phyloP scores from a whole-genome alignment of 257 asterid genomes.

The Nicotiana noctiflora region DNA sequence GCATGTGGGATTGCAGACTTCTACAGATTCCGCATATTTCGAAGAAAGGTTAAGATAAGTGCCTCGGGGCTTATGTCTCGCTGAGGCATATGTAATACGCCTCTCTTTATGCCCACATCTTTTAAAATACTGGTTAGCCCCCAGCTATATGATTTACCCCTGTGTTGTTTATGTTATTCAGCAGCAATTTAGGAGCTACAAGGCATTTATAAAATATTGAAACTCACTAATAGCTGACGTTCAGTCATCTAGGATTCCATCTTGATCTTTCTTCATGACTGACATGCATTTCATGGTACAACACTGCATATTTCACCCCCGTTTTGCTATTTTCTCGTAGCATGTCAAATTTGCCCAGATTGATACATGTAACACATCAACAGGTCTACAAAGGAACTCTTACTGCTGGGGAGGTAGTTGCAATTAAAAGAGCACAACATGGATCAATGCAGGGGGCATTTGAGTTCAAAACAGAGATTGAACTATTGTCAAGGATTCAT shows the following conservation, averaged over 20 bases:
- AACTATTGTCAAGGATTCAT: conserved; percentile 84
- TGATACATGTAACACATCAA: conserved; percentile 8
- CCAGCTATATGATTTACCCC: background rate
- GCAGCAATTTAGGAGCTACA: background rate
- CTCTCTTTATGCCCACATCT: no score
- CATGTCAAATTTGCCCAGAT: background rate
- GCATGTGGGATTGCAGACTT: conserved; percentile 1
- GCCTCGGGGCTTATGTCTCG: no score
- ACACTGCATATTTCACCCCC: background rate
- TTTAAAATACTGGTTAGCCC: no score
- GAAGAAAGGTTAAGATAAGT: background rate
- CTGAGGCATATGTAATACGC: no score
- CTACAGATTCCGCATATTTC: background rate
- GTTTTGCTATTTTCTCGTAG: background rate
- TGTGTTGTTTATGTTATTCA: background rate
- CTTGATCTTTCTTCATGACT: background rate
- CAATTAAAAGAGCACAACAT: conserved; percentile 85
- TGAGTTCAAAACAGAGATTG: conserved; percentile 89
- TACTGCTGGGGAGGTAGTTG: conserved; percentile 53
- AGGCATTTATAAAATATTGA: background rate
- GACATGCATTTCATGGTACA: background rate
- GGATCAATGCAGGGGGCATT: conserved; percentile 87
- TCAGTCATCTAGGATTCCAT: background rate
- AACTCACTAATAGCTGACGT: background rate
- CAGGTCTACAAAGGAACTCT: conserved; percentile 74